Evolutionary conservation across 805 yeast genomes (phyloP), one percentile per base, ranked within the genome.

Genomic region (Candida dajiaensis): DNA sequence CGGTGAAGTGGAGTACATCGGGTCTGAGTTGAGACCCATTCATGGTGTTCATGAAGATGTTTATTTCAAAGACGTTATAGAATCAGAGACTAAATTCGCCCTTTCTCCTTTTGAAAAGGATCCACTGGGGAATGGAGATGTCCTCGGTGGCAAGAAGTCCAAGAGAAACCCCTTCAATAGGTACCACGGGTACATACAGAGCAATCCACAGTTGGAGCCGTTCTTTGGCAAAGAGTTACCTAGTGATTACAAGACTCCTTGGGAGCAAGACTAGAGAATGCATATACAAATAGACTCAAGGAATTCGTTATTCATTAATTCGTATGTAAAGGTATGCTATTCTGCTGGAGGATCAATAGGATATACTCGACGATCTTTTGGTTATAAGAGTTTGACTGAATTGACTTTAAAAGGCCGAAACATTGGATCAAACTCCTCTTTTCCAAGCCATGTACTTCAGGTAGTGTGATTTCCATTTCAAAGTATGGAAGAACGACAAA

Each of bases 101-200:
- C 69, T 78, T 5, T 54, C 62, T n/a, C 66, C 68, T 26, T 85
- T 85, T 55, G 67, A 63, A 25, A 47, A 56, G 8, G 88, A 83
- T 60, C 78, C 80, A 65, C 78, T 75, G 55, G 90, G 88, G 0
- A 62, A 69, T n/a, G 66, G 62, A 23, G 64, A 62, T 0, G 70
- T 73, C 0, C 65, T 80, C 42, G 45, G 65, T 3, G 59, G 54
- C 5, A 85, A 85, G 61, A 83, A 76, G 56, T 13, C 39, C 2
- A 51, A 59, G 1, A 70, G 94, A 49, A 81, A 85, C 57, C 89
- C 89, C 2, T 81, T 71, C 56, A 62, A 65, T 6, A 64, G 74
- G 44, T 13, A 42, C 2, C 76, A 76, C 42, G 61, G 64, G 1
- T 78, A 78, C 52, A 38, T 40, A 9, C 26, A 48, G 10, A 42